These are phyloP conservation scores for Ganoderma multipileum DNA, from an alignment of 1,284 basidiomycete species.

Conservation along the genomic window DNA sequence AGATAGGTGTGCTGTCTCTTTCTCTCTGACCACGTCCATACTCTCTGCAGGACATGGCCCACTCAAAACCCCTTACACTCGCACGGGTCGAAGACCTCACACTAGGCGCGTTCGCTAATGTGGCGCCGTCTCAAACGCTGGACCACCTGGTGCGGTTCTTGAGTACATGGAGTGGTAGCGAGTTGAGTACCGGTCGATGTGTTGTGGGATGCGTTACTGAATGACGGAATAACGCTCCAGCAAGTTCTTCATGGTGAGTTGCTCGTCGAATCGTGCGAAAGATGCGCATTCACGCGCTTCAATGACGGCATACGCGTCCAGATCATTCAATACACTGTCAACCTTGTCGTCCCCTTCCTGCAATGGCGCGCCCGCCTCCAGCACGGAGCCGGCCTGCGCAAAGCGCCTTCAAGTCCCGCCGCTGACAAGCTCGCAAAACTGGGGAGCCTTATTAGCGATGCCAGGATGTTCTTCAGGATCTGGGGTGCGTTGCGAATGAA, in stretches of 20 bases:
- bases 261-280: not conserved
- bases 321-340: slow-evolving; percentile 75
- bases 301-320: slow-evolving; percentile 36
- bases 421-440: slow-evolving; percentile 65
- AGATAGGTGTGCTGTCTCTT: not conserved
- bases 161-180: slow-evolving; percentile 83
- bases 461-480: slow-evolving; percentile 75
- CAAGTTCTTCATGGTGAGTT: slow-evolving; percentile 76
- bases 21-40: not conserved
- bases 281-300: slow-evolving; percentile 2
- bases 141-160: slow-evolving; percentile 77
- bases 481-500: slow-evolving; percentile 59
- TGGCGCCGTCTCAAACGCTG: slow-evolving; percentile 66
- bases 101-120: slow-evolving; percentile 64
- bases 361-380: slow-evolving; percentile 71
- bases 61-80: slow-evolving; percentile 43
- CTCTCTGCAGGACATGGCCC: slow-evolving; percentile 44
- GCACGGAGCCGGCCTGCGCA: slow-evolving; percentile 63
- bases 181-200: slow-evolving; percentile 56
- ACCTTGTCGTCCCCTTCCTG: slow-evolving; percentile 71
- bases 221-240: slow-evolving; percentile 42
- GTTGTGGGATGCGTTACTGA: slow-evolving; percentile 7
- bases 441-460: slow-evolving; percentile 63
- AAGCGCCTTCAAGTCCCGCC: slow-evolving; percentile 54
- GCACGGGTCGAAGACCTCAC: slow-evolving; percentile 63